Conservation (phyloP, 257 asterid genomes). For the Parsonsia alboflavescens region DNA sequence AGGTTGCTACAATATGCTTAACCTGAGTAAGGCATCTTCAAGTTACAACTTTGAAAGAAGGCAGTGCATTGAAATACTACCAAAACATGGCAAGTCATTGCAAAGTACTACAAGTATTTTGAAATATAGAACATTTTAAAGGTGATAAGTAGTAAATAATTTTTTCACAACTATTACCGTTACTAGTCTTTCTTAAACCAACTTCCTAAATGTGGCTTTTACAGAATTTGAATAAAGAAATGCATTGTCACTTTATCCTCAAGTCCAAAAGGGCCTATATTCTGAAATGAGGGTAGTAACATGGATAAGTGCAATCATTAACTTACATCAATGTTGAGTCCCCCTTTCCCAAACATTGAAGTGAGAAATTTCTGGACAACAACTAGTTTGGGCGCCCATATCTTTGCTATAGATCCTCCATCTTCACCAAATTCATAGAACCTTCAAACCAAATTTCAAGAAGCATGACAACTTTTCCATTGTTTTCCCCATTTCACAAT, state of each 20-base stretch:
- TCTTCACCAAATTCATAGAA: conserved; percentile 77
- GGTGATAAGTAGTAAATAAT: too few species aligned
- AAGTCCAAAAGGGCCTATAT: too few species aligned
- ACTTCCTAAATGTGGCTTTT: too few species aligned
- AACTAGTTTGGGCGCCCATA: conserved; percentile 68
- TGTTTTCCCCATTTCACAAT: background rate
- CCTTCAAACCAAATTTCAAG: conserved; percentile 37
- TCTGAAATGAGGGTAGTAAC: background rate
- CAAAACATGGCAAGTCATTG: background rate
- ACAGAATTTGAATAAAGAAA: too few species aligned
- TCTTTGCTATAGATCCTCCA: conserved; percentile 86
- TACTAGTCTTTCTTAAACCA: too few species aligned
- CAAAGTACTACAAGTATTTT: too few species aligned
- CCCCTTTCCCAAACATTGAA: conserved; percentile 44
- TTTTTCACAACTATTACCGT: too few species aligned
- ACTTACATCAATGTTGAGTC: conserved; percentile 52
- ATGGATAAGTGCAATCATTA: background rate
- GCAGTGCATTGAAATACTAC: background rate
- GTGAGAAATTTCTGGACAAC: conserved; percentile 39
- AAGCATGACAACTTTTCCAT: background rate
- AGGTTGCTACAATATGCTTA: conserved; percentile 53
- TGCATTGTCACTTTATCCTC: too few species aligned
- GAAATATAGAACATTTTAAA: too few species aligned
- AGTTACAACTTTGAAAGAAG: background rate
- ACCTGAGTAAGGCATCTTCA: conserved; percentile 41